Evolutionary conservation across 768 basidiomycete genomes (phyloP), one percentile per base, ranked within the genome.

Genomic region (Gautieria morchelliformis): DNA sequence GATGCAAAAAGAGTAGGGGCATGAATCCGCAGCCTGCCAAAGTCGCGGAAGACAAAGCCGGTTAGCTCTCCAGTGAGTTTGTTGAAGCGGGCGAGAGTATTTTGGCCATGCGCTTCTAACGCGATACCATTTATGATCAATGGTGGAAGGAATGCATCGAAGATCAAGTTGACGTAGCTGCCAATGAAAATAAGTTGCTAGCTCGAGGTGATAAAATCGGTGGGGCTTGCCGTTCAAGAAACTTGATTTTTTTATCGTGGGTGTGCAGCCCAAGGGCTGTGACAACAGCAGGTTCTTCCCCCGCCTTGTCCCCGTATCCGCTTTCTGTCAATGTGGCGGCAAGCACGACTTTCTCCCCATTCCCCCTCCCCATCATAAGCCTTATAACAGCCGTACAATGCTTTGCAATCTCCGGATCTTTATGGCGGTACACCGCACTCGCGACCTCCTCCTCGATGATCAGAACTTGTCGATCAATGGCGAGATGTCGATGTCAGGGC

Each of bases 21-120:
- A 61, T 83, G 77, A 30, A 83, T 74, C 3, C 80, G 75, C 56
- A 83, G 69, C 7, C 81, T 80, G 6, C 80, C 80, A 17, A 83
- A 72, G 62, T 83, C 81, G 35, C 81, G 78, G 56, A 81, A 62
- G 32, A 82, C 72, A 63, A 83, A 81, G n/a, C 80, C 80, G 17
- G 70, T 67, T 9, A 75, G 69, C 51, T 71, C 70, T 33, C 74
- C 72, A 1, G 77, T 76, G 12, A 64, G 53, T 2, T 64, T 59
- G 58, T 79, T 71, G 55, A 79, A 73, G 20, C 80, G 77, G 39
- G 73, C 71, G 7, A 80, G 73, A 17, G 77, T 71, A 62, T 82
- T 83, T 59, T 83, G 81, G 1, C 80, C 78, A 64, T 83, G 81
- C 10, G 79, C 81, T 67, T 83, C 81, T 51, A 83, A 80, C 7